These are phyloP conservation scores for Akanthomyces uredinophilus DNA, from an alignment of 2,329 filamentous ascomycete species.

Conservation along the genomic window DNA sequence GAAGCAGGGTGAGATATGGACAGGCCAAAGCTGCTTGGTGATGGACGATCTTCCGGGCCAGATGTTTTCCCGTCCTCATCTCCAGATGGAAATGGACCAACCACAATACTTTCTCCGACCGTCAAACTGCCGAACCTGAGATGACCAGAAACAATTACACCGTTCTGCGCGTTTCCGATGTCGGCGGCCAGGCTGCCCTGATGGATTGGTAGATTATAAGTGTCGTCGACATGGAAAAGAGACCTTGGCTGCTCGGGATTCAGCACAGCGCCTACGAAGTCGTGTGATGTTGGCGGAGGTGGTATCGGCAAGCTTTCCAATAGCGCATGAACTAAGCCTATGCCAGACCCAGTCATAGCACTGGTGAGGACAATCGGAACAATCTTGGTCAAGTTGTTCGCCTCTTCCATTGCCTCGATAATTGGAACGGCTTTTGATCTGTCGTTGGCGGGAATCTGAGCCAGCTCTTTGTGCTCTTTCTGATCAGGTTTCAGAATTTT, in stretches of 20 bases:
- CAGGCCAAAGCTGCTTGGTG: conserved; percentile 42
- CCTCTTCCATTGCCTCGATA: conserved; percentile 44
- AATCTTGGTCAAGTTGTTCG: conserved; percentile 39
- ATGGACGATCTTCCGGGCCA: conserved; percentile 42
- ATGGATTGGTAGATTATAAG: conserved; percentile 68
- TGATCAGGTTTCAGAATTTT: conserved; percentile 62
- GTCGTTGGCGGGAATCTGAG: conserved; percentile 52
- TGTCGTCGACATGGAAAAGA: conserved; percentile 87
- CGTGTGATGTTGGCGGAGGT: conserved; percentile 44
- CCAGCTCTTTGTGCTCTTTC: conserved; percentile 45
- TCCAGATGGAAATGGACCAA: conserved; percentile 71
- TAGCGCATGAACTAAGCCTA: conserved; percentile 76
- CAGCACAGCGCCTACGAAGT: conserved; percentile 49
- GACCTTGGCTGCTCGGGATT: conserved; percentile 57
- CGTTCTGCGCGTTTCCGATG: conserved; percentile 35
- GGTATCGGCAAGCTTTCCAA: conserved; percentile 71
- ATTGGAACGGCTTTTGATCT: conserved; percentile 52
- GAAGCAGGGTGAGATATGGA: conserved; percentile 51
- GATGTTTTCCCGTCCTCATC: conserved; percentile 39
- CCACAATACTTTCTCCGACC: conserved; percentile 69
- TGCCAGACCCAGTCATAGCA: conserved; percentile 76
- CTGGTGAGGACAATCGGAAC: conserved; percentile 89
- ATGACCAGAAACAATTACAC: conserved; percentile 78
- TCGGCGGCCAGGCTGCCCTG: conserved; percentile 31
- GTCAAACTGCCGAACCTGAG: conserved; percentile 73